These are phyloP conservation scores for Circinella minor DNA, from an alignment of 371 early-diverging fungal species.

Conservation along the genomic window DNA sequence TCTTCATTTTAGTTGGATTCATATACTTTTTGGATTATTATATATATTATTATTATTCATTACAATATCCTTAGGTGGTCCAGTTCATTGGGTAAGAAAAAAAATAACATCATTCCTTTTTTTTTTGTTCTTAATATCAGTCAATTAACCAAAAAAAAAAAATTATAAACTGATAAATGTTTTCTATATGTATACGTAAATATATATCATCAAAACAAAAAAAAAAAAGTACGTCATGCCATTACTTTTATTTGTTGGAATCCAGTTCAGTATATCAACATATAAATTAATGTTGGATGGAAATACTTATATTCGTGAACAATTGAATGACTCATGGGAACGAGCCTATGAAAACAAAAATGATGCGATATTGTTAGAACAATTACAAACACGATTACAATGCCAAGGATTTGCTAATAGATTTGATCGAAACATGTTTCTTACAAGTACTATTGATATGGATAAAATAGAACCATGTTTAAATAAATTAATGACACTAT, in stretches of 20 bases:
- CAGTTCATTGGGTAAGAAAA: slow-evolving; percentile 26
- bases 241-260: slow-evolving; percentile 8
- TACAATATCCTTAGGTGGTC: background rate
- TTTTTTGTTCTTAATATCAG: background rate
- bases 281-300: slow-evolving; percentile 11
- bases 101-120: background rate
- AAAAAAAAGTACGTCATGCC: slow-evolving; percentile 22
- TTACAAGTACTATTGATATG: background rate
- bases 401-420: slow-evolving; percentile 14
- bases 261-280: slow-evolving; percentile 12
- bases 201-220: too few species aligned
- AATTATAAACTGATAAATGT: slow-evolving; percentile 11
- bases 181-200: background rate
- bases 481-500: background rate
- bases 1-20: slow-evolving; percentile 12
- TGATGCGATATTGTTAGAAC: slow-evolving; percentile 2
- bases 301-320: background rate
- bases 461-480: slow-evolving; percentile 10
- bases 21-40: slow-evolving; percentile 5
- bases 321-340: slow-evolving; percentile 19
- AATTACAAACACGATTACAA: slow-evolving; percentile 13
- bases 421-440: background rate
- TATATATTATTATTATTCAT: slow-evolving; percentile 8
- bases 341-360: background rate
- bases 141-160: background rate